Evolutionary conservation across 106 monocot genomes (phyloP).

Genomic region (Dendrobium nobile): DNA sequence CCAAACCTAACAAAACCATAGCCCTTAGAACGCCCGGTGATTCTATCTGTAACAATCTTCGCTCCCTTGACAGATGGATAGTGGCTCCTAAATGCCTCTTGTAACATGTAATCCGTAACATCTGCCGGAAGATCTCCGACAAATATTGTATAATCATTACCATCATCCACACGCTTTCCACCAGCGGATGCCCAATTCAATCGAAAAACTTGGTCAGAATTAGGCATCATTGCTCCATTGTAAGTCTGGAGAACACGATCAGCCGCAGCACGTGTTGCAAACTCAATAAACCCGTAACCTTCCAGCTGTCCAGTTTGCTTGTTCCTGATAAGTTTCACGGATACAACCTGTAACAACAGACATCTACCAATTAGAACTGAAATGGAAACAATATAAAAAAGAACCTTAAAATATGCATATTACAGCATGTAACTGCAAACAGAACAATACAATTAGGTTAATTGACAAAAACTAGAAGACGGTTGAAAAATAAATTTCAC

Average conservation of each 20-base stretch:
- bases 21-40: constrained; percentile 77
- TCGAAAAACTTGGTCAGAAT: constrained; percentile 51
- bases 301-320: constrained; percentile 66
- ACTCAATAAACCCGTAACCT: constrained; percentile 93
- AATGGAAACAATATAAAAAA: background rate
- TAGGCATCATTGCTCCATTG: constrained; percentile 83
- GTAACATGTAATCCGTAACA: constrained; percentile 77
- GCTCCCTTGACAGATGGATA: constrained; percentile 85
- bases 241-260: constrained; percentile 65
- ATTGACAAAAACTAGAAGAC: background rate
- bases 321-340: constrained; percentile 78
- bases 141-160: constrained; percentile 74
- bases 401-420: background rate
- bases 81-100: constrained; percentile 76
- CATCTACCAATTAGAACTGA: background rate
- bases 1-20: constrained; percentile 98
- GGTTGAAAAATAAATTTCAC: background rate
- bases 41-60: constrained; percentile 80
- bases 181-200: constrained; percentile 90
- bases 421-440: background rate
- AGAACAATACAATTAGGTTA: background rate
- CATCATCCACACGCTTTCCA: constrained; percentile 62
- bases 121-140: constrained; percentile 90
- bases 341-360: constrained; percentile 38
- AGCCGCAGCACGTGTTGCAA: constrained; percentile 54